Evolutionary conservation across 1,284 basidiomycete genomes (phyloP).

Genomic region (Melanopsichium pennsylvanicum): DNA sequence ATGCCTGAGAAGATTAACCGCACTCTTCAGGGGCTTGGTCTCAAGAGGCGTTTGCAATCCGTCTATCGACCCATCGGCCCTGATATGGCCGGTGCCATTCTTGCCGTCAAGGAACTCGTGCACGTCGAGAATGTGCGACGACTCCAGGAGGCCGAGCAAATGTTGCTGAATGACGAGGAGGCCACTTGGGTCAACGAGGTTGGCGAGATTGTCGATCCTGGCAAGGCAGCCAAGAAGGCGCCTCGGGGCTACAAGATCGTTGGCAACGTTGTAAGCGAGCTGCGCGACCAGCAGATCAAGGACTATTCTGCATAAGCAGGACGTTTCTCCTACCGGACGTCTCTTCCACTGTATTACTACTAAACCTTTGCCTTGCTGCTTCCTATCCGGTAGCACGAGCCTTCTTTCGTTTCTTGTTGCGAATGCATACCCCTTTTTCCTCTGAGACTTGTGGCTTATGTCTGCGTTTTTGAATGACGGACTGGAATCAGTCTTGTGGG

Average conservation of each 20-base stretch:
- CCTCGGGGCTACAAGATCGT: constrained; percentile 62
- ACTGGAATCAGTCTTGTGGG: too few relatives aligned
- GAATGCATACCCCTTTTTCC: constrained; percentile 7
- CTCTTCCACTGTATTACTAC: constrained; percentile 23
- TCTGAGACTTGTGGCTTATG: neutral
- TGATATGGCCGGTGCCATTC: constrained; percentile 80
- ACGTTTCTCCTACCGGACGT: too few relatives aligned
- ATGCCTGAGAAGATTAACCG: constrained; percentile 76
- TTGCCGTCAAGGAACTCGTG: constrained; percentile 84
- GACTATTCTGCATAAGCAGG: constrained; percentile 11
- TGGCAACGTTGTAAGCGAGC: constrained; percentile 59
- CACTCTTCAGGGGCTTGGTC: constrained; percentile 78
- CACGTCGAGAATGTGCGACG: constrained; percentile 78
- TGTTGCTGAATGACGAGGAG: constrained; percentile 39
- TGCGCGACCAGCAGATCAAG: constrained; percentile 53
- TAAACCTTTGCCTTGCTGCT: neutral
- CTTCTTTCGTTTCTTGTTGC: neutral
- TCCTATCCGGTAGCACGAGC: neutral
- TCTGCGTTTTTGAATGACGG: too few relatives aligned
- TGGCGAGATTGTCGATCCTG: constrained; percentile 63
- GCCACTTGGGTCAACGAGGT: constrained; percentile 61
- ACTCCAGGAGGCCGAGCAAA: constrained; percentile 48
- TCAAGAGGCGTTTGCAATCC: constrained; percentile 80
- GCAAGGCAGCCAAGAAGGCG: constrained; percentile 57
- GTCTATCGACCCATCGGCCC: constrained; percentile 79